phyloP scores from a whole-genome alignment of 1,284 basidiomycete genomes.

The Mycena citricolor region DNA sequence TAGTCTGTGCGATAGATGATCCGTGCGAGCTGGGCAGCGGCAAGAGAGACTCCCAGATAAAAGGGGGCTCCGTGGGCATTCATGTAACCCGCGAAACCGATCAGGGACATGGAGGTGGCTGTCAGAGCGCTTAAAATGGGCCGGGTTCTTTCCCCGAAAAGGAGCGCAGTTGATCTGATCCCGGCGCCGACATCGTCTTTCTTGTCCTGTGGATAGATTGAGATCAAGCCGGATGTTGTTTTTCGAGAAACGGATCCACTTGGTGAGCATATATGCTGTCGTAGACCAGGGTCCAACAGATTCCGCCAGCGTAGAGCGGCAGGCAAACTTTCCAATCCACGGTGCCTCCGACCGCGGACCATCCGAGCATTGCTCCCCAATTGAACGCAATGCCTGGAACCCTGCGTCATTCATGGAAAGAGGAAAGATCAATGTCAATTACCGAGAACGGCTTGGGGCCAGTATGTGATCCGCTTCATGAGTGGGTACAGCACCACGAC shows the following conservation, averaged over 20 bases:
- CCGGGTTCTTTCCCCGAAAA: constrained; percentile 81
- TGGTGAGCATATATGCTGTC: constrained; percentile 99
- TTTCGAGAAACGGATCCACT: constrained; percentile 40
- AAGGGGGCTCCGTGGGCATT: constrained; percentile 79
- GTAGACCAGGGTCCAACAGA: constrained; percentile 95
- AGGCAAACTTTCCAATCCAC: constrained; percentile 84
- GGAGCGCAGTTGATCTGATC: constrained; percentile 92
- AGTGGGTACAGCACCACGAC: constrained; percentile 27
- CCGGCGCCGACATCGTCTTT: constrained; percentile 85
- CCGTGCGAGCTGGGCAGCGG: constrained; percentile 78
- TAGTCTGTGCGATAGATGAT: constrained; percentile 82
- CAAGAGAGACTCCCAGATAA: constrained; percentile 76
- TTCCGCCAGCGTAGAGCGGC: constrained; percentile 88
- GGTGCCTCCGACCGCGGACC: constrained; percentile 87
- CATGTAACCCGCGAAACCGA: constrained; percentile 78
- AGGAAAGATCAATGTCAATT: constrained; percentile 6
- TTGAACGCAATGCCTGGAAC: constrained; percentile 87
- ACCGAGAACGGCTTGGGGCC: constrained; percentile 32
- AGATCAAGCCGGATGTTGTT: constrained; percentile 2
- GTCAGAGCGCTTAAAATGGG: constrained; percentile 80
- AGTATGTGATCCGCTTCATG: constrained; percentile 31
- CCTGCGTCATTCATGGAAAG: constrained; percentile 1
- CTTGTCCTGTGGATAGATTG: constrained; percentile 71
- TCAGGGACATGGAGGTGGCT: constrained; percentile 68
- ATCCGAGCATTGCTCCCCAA: constrained; percentile 96